Evolutionary conservation across 139 green algal species (phyloP).

Genomic region (Volvox africanus): DNA sequence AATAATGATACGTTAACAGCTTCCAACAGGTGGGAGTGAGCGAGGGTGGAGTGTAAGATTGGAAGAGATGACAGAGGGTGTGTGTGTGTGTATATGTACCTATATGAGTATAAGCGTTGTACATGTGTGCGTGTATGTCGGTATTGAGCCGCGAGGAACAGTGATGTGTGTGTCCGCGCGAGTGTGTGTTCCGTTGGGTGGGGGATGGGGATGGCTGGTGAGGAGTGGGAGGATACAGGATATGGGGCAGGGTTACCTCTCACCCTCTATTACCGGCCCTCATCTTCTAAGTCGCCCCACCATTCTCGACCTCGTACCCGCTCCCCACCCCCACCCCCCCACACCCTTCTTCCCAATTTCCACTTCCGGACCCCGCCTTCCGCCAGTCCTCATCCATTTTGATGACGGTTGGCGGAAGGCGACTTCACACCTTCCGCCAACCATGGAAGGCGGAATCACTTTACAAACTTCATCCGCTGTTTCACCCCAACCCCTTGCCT

Average conservation of each 20-base stretch:
- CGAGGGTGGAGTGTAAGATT: neutral
- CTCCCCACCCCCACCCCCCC: no score
- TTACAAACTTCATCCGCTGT: no score
- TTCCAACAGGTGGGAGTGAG: neutral
- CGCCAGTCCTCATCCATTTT: no score
- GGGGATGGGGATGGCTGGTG: neutral
- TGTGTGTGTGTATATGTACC: neutral
- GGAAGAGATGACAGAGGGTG: neutral
- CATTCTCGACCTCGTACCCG: no score
- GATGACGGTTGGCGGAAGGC: no score
- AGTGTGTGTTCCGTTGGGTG: neutral
- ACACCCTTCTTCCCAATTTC: neutral
- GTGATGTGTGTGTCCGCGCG: neutral
- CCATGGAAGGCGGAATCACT: no score
- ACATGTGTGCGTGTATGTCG: neutral
- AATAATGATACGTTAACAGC: neutral
- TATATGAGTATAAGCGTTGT: neutral
- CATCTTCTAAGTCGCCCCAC: no score
- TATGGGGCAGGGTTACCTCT: no score
- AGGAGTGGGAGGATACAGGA: no score
- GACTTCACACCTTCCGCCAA: neutral
- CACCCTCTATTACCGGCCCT: no score
- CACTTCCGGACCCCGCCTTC: no score
- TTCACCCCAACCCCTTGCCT: neutral
- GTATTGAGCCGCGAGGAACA: neutral